Evolutionary conservation across 2,329 filamentous ascomycete genomes (phyloP), one percentile per base, ranked within the genome.

Genomic region (Lachnellula hyalina): DNA sequence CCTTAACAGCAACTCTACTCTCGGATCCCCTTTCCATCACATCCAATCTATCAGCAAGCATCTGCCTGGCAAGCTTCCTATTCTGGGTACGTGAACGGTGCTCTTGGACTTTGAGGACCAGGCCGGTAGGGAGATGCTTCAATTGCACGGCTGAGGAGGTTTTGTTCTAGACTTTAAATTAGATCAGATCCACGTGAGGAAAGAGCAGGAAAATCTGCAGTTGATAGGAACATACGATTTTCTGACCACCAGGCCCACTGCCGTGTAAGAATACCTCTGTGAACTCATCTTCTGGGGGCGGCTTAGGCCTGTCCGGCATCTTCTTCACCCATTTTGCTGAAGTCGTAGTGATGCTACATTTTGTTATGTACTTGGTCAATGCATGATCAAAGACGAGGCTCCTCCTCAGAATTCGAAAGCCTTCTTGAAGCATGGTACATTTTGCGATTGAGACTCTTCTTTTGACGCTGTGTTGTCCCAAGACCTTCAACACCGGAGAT

Each of bases 121-220:
- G 84, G 58, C 93, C 93, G 0, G 92, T 96, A 5, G 93, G 90
- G 15, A 88, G 74, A 71, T 99, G 94, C 63, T 87, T 94, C 36
- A 99, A 78, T 70, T 99, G 94, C 2, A 96, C 93, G 38, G 93
- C 93, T 0, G 90, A 96, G 61, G 86, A 91, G 25, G 94, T 99
- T 83, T 99, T 99, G 74, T 99, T 99, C 87, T 86, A 58, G 28
- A 19, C 17, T 25, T 17, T n/a, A 35, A n/a, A 17, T 53, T 54
- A 59, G 53, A 46, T 3, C 38, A 28, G 23, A 51, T 23, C 15
- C 21, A 7, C 7, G 19, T 15, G 9, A 28, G 12, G 2, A 49
- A 32, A 25, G 19, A 44, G 48, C 11, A 9, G 53, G 12, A 23
- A 6, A 49, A 52, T 41, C 14, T 15, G 14, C 45, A 46, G 19